Percentiles rank a stretch among this genome's conserved stretches.
Evolutionary conservation across 768 basidiomycete genomes (phyloP).

Genomic region (Tricholoma sp.): DNA sequence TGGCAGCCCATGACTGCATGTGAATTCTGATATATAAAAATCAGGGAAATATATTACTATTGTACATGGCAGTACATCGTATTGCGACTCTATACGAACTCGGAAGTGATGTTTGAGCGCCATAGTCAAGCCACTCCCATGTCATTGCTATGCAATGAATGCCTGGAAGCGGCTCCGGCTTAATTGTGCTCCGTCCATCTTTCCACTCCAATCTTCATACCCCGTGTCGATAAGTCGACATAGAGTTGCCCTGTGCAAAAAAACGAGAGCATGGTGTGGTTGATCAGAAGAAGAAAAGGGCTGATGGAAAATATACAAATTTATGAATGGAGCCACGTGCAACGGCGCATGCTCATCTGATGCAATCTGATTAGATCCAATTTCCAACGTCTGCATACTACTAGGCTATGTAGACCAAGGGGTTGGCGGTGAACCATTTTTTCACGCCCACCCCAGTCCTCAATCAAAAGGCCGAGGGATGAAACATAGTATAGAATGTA

Average conservation of each 20-base stretch:
- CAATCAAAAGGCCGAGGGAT: too few relatives aligned
- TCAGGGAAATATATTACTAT: too few relatives aligned
- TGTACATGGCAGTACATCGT: too few relatives aligned
- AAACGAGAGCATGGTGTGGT: slow-evolving; percentile 27
- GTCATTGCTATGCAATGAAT: slow-evolving; percentile 33
- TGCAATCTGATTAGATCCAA: too few relatives aligned
- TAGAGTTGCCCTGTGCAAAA: slow-evolving; percentile 50
- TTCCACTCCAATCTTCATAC: slow-evolving; percentile 45
- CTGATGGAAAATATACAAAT: slow-evolving; percentile 8
- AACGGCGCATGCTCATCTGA: too few relatives aligned
- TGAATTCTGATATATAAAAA: too few relatives aligned
- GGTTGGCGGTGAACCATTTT: too few relatives aligned
- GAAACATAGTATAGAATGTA: too few relatives aligned
- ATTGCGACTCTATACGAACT: background rate
- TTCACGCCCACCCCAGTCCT: too few relatives aligned
- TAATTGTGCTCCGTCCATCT: slow-evolving; percentile 62
- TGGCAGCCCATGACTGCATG: too few relatives aligned
- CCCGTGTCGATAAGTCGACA: slow-evolving; percentile 40
- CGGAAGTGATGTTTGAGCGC: slow-evolving; percentile 44
- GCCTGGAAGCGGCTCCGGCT: slow-evolving; percentile 66
- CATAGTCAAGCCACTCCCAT: slow-evolving; percentile 75
- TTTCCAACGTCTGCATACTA: too few relatives aligned
- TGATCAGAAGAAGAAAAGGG: background rate
- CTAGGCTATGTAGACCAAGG: too few relatives aligned
- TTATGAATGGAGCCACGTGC: background rate